These are phyloP conservation scores for Thelonectria olida DNA, from an alignment of 2,329 filamentous ascomycete species.

Conservation along the genomic window DNA sequence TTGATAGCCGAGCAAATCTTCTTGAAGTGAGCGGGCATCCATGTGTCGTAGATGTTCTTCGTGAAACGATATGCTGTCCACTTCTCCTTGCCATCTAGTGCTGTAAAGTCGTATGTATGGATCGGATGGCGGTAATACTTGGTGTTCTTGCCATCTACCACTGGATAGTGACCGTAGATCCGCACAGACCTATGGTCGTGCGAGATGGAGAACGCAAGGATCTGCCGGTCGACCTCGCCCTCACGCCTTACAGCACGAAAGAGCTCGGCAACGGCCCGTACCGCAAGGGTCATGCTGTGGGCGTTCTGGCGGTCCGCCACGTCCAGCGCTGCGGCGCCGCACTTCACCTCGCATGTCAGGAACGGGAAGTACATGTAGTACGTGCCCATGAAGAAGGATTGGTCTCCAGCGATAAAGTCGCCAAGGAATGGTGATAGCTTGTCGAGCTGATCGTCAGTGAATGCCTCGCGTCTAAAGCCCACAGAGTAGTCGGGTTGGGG, in stretches of 20 bases:
- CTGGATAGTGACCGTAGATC: constrained; percentile 54
- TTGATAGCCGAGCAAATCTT: constrained; percentile 22
- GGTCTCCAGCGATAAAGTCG: constrained; percentile 43
- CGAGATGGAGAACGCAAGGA: constrained; percentile 55
- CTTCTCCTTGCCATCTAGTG: constrained; percentile 6
- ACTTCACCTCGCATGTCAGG: constrained; percentile 59
- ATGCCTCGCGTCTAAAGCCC: constrained; percentile 52
- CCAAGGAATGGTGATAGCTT: constrained; percentile 52
- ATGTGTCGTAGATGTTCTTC: constrained; percentile 17
- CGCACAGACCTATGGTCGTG: constrained; percentile 40
- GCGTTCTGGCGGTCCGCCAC: constrained; percentile 52
- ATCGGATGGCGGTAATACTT: constrained; percentile 52
- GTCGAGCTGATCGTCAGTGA: constrained; percentile 52
- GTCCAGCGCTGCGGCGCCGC: constrained; percentile 48
- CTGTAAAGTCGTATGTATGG: constrained; percentile 44
- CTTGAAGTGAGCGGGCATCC: constrained; percentile 16
- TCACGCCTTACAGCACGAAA: constrained; percentile 49
- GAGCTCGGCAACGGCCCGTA: constrained; percentile 50
- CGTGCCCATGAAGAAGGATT: constrained; percentile 55
- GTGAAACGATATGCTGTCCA: constrained; percentile 16
- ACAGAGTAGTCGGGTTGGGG: constrained; percentile 57
- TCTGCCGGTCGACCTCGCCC: constrained; percentile 49
- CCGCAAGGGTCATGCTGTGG: constrained; percentile 53
- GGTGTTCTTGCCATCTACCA: constrained; percentile 45
- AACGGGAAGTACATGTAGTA: constrained; percentile 61